Conservation (phyloP, 345 rosid species). For the Murraya paniculata region DNA sequence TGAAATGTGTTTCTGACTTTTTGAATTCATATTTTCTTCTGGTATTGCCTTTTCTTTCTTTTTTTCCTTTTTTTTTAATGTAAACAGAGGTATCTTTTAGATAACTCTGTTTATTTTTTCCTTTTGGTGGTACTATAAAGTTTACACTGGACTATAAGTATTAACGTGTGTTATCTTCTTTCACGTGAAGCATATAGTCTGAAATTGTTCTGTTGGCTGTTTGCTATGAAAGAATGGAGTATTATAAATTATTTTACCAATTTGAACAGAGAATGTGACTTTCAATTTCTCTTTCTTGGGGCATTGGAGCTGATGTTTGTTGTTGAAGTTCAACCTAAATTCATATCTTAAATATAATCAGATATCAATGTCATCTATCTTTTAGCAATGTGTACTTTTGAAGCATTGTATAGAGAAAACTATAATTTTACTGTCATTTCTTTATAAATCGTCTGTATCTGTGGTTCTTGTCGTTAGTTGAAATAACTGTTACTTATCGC, state of each 20-base stretch:
- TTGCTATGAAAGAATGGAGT: not conserved
- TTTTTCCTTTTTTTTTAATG: not conserved
- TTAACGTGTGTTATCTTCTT: not conserved
- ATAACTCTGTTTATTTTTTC: not conserved
- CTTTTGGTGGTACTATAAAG: slow-evolving; percentile 2
- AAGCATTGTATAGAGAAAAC: not conserved
- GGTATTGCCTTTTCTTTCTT: not conserved
- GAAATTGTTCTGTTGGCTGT: not conserved
- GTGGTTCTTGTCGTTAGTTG: not conserved
- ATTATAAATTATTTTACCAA: not conserved
- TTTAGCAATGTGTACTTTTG: not conserved
- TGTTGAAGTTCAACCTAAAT: not conserved
- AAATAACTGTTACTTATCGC: not conserved
- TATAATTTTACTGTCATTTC: not conserved
- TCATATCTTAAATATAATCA: not conserved
- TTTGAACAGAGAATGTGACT: not conserved
- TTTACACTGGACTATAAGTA: not conserved
- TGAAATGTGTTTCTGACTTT: slow-evolving; percentile 3
- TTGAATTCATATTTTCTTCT: slow-evolving; percentile 5
- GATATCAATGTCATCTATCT: not conserved
- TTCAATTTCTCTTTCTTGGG: too few species aligned
- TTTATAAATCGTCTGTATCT: not conserved
- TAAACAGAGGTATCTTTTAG: not conserved
- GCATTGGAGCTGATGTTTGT: too few species aligned
- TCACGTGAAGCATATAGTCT: not conserved